These are phyloP conservation scores for Sclerotinia nivalis DNA, from an alignment of 2,329 filamentous ascomycete species.

Conservation along the genomic window DNA sequence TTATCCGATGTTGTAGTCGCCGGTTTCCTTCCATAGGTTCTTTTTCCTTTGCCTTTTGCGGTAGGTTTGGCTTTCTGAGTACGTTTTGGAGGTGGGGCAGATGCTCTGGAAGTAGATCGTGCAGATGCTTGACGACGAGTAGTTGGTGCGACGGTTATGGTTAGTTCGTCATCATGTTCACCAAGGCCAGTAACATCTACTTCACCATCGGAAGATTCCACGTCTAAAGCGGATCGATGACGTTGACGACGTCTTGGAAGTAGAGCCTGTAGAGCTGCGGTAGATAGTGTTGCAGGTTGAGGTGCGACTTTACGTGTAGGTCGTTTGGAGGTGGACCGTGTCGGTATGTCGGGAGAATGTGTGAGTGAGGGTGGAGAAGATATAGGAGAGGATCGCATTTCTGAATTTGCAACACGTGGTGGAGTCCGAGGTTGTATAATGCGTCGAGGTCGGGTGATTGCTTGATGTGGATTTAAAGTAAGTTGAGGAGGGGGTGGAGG, in stretches of 20 bases:
- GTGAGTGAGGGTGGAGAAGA: conserved; percentile 67
- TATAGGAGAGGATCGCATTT: conserved; percentile 36
- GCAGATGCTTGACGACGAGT: conserved; percentile 34
- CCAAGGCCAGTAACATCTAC: conserved; percentile 51
- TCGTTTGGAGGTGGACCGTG: conserved; percentile 25
- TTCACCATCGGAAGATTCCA: conserved; percentile 48
- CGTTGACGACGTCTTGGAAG: conserved; percentile 41
- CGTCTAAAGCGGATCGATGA: conserved; percentile 43
- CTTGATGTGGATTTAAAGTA: conserved; percentile 17
- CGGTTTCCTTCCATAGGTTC: conserved; percentile 48
- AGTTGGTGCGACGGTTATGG: conserved; percentile 46
- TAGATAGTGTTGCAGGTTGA: conserved; percentile 38
- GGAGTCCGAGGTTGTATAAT: conserved; percentile 37
- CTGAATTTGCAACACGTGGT: conserved; percentile 26
- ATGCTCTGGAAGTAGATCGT: conserved; percentile 26
- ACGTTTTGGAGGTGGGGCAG: neutral
- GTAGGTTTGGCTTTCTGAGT: conserved; percentile 26
- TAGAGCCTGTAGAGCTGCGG: conserved; percentile 43
- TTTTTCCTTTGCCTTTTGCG: conserved; percentile 31
- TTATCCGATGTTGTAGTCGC: conserved; percentile 54
- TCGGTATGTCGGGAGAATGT: conserved; percentile 58
- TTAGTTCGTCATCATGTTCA: conserved; percentile 58
- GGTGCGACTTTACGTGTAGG: conserved; percentile 26
- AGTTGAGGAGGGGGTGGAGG: conserved; percentile 30
- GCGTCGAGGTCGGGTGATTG: conserved; percentile 32